Percentiles rank a stretch among this genome's conserved stretches.
Conservation (phyloP, 176 grass and related monocot genomes). For the Paspalum vaginatum region DNA sequence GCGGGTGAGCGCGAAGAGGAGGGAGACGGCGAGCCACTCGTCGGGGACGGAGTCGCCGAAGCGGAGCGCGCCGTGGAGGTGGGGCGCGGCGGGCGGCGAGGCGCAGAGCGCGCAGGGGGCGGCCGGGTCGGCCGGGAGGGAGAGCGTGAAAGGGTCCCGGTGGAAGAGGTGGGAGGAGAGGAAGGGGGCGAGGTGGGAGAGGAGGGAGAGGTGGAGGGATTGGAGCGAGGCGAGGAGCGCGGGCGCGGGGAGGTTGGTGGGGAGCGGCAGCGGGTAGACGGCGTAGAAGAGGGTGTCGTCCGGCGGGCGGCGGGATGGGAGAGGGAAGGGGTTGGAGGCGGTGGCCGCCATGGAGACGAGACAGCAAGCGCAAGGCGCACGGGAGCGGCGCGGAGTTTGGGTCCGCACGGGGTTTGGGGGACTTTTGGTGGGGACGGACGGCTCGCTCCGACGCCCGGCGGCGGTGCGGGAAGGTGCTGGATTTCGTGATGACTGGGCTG, state of each 20-base stretch:
- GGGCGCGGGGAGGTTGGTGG: conserved; percentile 30
- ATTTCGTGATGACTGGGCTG: neutral
- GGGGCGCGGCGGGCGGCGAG: conserved; percentile 55
- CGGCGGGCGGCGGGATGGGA: conserved; percentile 48
- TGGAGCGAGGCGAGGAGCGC: conserved; percentile 54
- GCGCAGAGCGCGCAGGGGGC: conserved; percentile 62
- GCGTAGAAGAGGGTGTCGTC: conserved; percentile 94
- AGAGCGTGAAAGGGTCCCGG: conserved; percentile 73
- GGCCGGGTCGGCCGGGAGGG: conserved; percentile 51
- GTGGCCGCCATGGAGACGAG: conserved; percentile 43
- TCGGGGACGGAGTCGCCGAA: conserved; percentile 85
- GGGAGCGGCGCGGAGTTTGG: conserved; percentile 8
- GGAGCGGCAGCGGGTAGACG: conserved; percentile 63
- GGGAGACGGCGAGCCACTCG: conserved; percentile 83
- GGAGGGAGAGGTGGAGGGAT: conserved; percentile 70
- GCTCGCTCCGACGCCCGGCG: neutral
- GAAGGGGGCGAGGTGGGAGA: conserved; percentile 56
- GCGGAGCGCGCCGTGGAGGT: conserved; percentile 77
- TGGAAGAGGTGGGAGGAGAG: conserved; percentile 68
- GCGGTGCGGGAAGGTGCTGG: conserved; percentile 42
- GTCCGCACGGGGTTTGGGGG: neutral
- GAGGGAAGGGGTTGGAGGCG: conserved; percentile 61
- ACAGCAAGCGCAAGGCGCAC: neutral
- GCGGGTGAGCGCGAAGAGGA: conserved; percentile 69
- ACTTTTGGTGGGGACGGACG: neutral